Base-by-base conservation (phyloP, 2,329 filamentous ascomycete genomes). In the Pseudogymnoascus sp. region DNA sequence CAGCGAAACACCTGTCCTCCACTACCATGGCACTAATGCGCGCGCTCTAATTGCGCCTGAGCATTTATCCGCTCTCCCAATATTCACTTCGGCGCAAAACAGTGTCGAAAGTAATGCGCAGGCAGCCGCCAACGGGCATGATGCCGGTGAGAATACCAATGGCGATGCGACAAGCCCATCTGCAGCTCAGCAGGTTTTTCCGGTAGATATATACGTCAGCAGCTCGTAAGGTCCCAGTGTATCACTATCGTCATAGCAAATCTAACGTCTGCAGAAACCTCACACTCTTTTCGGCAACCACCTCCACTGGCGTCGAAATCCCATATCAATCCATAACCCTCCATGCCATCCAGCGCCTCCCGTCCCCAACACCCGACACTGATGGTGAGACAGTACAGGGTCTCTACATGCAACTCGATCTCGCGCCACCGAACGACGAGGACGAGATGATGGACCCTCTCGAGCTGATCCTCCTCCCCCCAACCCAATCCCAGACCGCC, bases 311-410 rank as follows among this genome's bases (percentile, higher is more conserved):
- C 66, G 76, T 91, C 50, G 81, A 84, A 42, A 88, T 93, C 67
- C 85, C 88, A 0, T 93, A 92, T 74, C 88, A 86, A 2, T 78
- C 84, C 65, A 89, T 93, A 72, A 86, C 86, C 21, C 85, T 93
- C 14, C 89, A 92, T 72, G 90, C 88, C 0, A 83, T 89, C 69
- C 87, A 90, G 74, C 83, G 85, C 63, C 65, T 74, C n/a, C 66
- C 69, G 37, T 74, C 76, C 50, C 72, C 76, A 29, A 74, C 77
- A 19, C 33, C 59, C 19, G 33, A 42, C 2, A 16, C 16, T 10
- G 59, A 61, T 4, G 73, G 76, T 40, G 64, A 70, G 11, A 72
- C 74, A 19, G 65, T 73, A 8, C 69, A 71, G 62, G 78, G 77
- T 5, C 79, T 91, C 14, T 87, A 88, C 76, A 84, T 90, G 78